These are phyloP conservation scores for Syzygium malaccense DNA, from an alignment of 441 rosid genomes.

Conservation along the genomic window DNA sequence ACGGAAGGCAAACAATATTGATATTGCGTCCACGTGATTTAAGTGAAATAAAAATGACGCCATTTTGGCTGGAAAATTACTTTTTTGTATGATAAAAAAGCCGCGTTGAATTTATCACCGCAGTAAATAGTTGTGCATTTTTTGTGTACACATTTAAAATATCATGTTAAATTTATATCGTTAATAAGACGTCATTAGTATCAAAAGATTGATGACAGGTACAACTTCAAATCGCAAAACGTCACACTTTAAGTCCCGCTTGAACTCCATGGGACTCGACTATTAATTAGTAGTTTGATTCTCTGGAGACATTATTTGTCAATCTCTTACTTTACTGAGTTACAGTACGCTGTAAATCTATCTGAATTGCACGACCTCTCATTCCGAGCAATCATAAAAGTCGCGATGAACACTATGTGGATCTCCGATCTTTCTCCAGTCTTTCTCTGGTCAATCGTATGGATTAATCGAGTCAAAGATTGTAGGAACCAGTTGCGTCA, in stretches of 20 bases:
- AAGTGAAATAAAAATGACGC: no score
- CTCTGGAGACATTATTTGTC: not conserved
- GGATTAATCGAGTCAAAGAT: not conserved
- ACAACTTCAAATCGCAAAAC: not conserved
- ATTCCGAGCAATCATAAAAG: rapidly evolving
- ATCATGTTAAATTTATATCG: not conserved
- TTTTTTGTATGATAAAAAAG: not conserved
- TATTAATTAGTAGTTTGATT: not conserved
- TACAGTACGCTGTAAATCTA: rapidly evolving
- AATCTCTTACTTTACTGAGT: not conserved
- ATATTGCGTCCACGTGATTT: no score
- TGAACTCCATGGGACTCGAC: not conserved
- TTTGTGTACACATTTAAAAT: rapidly evolving
- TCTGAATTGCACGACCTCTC: not conserved
- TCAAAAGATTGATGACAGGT: no score
- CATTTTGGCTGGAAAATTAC: no score
- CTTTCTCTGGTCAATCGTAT: rapidly evolving
- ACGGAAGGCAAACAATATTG: no score
- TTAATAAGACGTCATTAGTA: not conserved
- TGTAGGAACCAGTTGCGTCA: no score
- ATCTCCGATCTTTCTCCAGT: rapidly evolving
- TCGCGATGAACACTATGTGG: rapidly evolving
- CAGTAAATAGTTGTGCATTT: rapidly evolving
- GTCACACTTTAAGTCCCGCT: not conserved
- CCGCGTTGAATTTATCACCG: rapidly evolving